These are phyloP conservation scores for Globisporangium emineosum DNA, from an alignment of 352 stramenopile genomes.

Conservation along the genomic window DNA sequence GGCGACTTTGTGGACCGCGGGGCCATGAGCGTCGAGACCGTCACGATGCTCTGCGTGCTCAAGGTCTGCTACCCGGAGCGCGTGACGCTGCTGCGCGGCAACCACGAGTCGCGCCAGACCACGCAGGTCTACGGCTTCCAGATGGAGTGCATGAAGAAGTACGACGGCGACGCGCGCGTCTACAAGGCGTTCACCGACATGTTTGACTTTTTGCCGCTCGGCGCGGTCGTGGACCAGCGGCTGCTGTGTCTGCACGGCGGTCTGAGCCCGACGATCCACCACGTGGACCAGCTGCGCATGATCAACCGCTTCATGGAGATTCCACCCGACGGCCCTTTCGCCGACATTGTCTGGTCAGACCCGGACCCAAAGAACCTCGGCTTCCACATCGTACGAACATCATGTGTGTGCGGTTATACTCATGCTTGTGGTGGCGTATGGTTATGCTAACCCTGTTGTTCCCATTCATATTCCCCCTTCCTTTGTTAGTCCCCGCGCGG, in stretches of 20 bases:
- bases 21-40: constrained; percentile 93
- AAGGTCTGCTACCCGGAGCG: constrained; percentile 89
- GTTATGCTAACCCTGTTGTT: not conserved
- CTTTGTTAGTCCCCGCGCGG: constrained; percentile 54
- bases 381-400: constrained; percentile 63
- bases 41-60: constrained; percentile 89
- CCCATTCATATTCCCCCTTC: not conserved
- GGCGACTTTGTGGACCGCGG: constrained; percentile 97
- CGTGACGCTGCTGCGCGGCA: constrained; percentile 92
- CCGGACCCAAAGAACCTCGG: constrained; percentile 78
- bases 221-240: constrained; percentile 76
- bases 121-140: constrained; percentile 84
- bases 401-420: not conserved
- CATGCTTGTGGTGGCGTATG: not conserved
- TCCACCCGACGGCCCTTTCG: constrained; percentile 69
- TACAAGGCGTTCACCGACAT: constrained; percentile 82
- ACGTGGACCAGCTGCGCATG: constrained; percentile 92
- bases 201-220: constrained; percentile 73
- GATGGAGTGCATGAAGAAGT: constrained; percentile 85
- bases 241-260: constrained; percentile 70
- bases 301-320: constrained; percentile 83
- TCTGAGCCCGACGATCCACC: constrained; percentile 63
- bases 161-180: constrained; percentile 64
- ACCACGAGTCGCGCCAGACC: constrained; percentile 92
- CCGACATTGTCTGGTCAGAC: constrained; percentile 85